A percentile compares a stretch with the other conserved stretches of the same genome.
Conservation (phyloP, 2,329 filamentous ascomycete species). For the Cucurbitaria berberidis region DNA sequence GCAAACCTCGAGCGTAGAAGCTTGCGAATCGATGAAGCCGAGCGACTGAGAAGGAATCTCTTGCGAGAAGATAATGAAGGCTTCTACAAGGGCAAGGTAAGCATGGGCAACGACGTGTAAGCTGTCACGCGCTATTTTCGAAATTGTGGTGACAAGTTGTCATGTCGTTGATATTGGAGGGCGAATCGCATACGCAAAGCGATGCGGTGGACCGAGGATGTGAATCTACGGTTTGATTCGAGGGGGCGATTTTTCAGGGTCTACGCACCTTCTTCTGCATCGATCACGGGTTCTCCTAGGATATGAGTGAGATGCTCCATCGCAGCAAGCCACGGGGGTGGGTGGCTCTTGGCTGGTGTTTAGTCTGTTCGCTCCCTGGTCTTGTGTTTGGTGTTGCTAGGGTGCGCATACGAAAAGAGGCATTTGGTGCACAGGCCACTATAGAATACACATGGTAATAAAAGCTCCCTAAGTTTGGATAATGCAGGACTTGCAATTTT, state of each 20-base stretch:
- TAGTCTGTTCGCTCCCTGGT: constrained; percentile 6
- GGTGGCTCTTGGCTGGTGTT: constrained; percentile 3
- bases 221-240: constrained; percentile 18
- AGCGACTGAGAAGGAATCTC: constrained; percentile 69
- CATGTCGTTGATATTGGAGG: neutral
- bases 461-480: too few relatives aligned
- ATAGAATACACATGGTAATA: too few relatives aligned
- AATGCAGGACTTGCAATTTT: too few relatives aligned
- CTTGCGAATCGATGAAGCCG: constrained; percentile 80
- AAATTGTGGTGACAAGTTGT: neutral
- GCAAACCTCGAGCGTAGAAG: constrained; percentile 68
- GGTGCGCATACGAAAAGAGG: constrained; percentile 50
- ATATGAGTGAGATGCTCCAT: constrained; percentile 30
- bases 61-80: constrained; percentile 84
- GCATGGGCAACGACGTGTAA: too few relatives aligned
- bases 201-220: constrained; percentile 25
- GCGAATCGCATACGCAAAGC: constrained; percentile 27
- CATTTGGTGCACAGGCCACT: too few relatives aligned
- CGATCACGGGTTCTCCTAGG: constrained; percentile 59
- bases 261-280: constrained; percentile 65
- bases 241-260: neutral
- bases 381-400: constrained; percentile 1
- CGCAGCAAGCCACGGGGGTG: constrained; percentile 9
- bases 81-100: constrained; percentile 65
- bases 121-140: too few relatives aligned